Evolutionary conservation across 1,284 basidiomycete species (phyloP).

Genomic region (Trichosporon sp.): DNA sequence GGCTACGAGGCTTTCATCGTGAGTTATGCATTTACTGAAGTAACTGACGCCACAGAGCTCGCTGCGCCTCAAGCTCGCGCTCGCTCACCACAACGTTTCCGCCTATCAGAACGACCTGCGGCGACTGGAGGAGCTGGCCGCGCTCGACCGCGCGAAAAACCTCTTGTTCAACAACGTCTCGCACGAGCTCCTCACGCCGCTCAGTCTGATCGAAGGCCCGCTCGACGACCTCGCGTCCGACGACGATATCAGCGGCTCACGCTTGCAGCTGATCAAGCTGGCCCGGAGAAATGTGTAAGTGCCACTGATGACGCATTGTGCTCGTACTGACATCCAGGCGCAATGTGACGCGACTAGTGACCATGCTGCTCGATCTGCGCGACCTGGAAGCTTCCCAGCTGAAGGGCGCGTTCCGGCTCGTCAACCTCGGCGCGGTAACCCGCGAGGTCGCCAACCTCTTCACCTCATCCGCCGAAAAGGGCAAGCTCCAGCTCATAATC

Average conservation of each 20-base stretch:
- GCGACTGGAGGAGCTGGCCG: slow-evolving; percentile 46
- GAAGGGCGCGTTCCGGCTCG: slow-evolving; percentile 42
- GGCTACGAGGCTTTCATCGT: slow-evolving; percentile 44
- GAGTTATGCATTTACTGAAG: slow-evolving; percentile 13
- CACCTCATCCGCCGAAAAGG: slow-evolving; percentile 33
- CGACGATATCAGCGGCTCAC: slow-evolving; percentile 23
- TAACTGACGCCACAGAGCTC: slow-evolving; percentile 1
- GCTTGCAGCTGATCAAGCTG: slow-evolving; percentile 40
- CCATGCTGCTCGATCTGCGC: slow-evolving; percentile 45
- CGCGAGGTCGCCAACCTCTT: slow-evolving; percentile 48
- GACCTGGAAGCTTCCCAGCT: slow-evolving; percentile 43
- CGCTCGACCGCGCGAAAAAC: slow-evolving; percentile 47
- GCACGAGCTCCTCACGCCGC: slow-evolving; percentile 47
- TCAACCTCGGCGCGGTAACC: slow-evolving; percentile 45
- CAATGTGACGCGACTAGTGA: slow-evolving; percentile 40
- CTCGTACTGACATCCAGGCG: slow-evolving; percentile 14
- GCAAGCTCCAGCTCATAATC: slow-evolving; percentile 39
- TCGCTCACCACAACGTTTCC: slow-evolving; percentile 2
- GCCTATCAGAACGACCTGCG: slow-evolving; percentile 30
- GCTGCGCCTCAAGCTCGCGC: slow-evolving; percentile 23
- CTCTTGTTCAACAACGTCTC: slow-evolving; percentile 44
- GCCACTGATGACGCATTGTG: no score
- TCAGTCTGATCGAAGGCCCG: slow-evolving; percentile 46
- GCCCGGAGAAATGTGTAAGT: slow-evolving; percentile 39
- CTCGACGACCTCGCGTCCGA: slow-evolving; percentile 39